phyloP scores from a whole-genome alignment of 2,329 filamentous ascomycete species.

The Colletotrichum orbiculare region DNA sequence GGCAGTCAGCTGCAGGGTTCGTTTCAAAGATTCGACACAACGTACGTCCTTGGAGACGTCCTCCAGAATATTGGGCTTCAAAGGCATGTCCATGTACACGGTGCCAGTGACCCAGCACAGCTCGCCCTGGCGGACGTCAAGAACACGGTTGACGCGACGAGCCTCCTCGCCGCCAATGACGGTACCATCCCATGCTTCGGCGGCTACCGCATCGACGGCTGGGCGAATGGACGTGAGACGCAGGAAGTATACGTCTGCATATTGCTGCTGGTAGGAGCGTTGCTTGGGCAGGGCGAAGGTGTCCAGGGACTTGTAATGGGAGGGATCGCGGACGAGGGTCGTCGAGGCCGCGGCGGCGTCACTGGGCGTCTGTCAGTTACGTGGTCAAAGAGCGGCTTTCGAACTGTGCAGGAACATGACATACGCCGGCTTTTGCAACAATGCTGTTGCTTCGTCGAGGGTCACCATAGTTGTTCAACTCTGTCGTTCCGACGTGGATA shows the following conservation, averaged over 20 bases:
- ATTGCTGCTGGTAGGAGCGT: slow-evolving; percentile 91
- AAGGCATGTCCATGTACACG: slow-evolving; percentile 94
- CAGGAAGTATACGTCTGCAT: slow-evolving; percentile 97
- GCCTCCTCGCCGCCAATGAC: slow-evolving; percentile 82
- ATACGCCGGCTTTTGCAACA: slow-evolving; percentile 63
- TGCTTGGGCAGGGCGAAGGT: slow-evolving; percentile 79
- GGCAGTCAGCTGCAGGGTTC: background rate
- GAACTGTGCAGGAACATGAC: slow-evolving; percentile 36
- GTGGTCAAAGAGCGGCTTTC: background rate
- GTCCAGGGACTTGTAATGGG: slow-evolving; percentile 77
- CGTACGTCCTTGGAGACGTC: slow-evolving; percentile 92
- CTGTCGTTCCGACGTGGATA: background rate
- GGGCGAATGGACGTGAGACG: slow-evolving; percentile 90
- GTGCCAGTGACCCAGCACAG: slow-evolving; percentile 96
- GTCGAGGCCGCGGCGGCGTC: slow-evolving; percentile 15
- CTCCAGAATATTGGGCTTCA: slow-evolving; percentile 96
- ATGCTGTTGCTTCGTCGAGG: slow-evolving; percentile 54
- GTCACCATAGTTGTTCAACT: slow-evolving; percentile 51
- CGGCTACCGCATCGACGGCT: slow-evolving; percentile 78
- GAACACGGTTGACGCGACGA: slow-evolving; percentile 82
- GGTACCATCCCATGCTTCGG: slow-evolving; percentile 80
- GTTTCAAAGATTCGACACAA: slow-evolving; percentile 28
- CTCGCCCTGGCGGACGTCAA: slow-evolving; percentile 95
- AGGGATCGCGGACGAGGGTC: slow-evolving; percentile 62
- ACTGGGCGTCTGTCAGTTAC: background rate